Conservation (phyloP, 768 basidiomycete species). For the Erythrobasidium yunnanense region DNA sequence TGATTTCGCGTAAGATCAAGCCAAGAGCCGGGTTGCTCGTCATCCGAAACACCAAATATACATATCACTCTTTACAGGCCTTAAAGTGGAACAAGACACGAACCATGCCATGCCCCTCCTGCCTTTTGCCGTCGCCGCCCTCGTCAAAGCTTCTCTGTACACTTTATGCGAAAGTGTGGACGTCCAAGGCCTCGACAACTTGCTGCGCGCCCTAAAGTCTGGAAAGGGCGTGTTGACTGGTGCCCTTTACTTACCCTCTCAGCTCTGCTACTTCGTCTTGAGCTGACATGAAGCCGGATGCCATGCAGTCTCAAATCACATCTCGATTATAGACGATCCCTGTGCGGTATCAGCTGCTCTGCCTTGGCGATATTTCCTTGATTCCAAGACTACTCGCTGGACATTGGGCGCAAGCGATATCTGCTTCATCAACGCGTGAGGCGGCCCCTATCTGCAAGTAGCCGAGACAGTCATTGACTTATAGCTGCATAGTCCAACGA, state of each 20-base stretch:
- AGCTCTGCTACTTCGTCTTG: neutral
- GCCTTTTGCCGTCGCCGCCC: conserved; percentile 14
- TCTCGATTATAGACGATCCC: conserved; percentile 26
- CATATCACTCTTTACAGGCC: no score
- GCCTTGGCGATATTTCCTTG: conserved; percentile 14
- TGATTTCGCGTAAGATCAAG: neutral
- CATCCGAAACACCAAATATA: no score
- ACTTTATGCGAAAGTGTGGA: conserved; percentile 13
- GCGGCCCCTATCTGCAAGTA: no score
- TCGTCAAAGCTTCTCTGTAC: conserved; percentile 15
- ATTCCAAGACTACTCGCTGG: conserved; percentile 20
- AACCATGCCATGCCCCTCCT: conserved; percentile 3
- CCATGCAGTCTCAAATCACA: conserved; percentile 25
- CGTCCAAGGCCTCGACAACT: conserved; percentile 17
- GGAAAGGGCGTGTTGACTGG: conserved; percentile 9
- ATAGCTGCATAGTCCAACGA: neutral
- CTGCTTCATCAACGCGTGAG: conserved; percentile 25
- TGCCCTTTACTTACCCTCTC: neutral
- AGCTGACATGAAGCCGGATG: neutral
- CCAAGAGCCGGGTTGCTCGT: neutral
- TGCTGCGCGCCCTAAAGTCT: conserved; percentile 4
- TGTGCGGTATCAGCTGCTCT: neutral
- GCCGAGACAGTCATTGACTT: neutral
- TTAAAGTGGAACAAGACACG: neutral
- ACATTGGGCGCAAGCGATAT: conserved; percentile 27